These are phyloP conservation scores for Talaromyces verruculosus DNA, from an alignment of 2,329 filamentous ascomycete species.

Conservation along the genomic window DNA sequence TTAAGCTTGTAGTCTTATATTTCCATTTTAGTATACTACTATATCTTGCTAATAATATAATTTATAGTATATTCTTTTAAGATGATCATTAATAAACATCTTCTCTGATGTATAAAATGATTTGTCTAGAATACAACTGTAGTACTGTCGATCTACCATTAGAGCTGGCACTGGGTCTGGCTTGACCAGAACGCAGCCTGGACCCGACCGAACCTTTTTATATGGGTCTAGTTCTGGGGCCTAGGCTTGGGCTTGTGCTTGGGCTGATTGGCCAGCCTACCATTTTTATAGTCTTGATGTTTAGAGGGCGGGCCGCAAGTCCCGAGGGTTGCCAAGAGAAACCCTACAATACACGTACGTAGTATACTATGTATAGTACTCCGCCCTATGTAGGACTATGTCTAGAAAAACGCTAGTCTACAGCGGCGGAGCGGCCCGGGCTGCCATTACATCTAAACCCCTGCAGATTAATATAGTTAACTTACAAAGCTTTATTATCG, in stretches of 20 bases:
- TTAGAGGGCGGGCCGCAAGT: background rate
- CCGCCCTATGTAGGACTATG: background rate
- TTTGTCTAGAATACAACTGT: background rate
- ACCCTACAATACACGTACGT: background rate
- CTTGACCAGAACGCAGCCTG: too few relatives aligned
- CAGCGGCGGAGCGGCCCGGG: background rate
- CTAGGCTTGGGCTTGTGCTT: too few relatives aligned
- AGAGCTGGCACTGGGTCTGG: too few relatives aligned
- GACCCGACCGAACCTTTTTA: too few relatives aligned
- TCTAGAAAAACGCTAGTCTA: background rate
- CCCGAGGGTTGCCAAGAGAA: background rate
- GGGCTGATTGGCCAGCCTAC: too few relatives aligned
- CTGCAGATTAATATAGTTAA: background rate
- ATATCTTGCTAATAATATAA: background rate
- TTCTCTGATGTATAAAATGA: background rate
- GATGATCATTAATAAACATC: too few relatives aligned
- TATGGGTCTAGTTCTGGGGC: too few relatives aligned
- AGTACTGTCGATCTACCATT: too few relatives aligned
- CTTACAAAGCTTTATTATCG: background rate
- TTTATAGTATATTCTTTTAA: too few relatives aligned
- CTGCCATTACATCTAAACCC: background rate
- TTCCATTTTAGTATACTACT: slow-evolving; percentile 1
- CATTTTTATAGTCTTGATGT: too few relatives aligned
- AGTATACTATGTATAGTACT: background rate
- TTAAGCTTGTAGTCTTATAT: background rate